Base-by-base conservation (phyloP, 73 alveolate species). In the Halteria grandinella region DNA sequence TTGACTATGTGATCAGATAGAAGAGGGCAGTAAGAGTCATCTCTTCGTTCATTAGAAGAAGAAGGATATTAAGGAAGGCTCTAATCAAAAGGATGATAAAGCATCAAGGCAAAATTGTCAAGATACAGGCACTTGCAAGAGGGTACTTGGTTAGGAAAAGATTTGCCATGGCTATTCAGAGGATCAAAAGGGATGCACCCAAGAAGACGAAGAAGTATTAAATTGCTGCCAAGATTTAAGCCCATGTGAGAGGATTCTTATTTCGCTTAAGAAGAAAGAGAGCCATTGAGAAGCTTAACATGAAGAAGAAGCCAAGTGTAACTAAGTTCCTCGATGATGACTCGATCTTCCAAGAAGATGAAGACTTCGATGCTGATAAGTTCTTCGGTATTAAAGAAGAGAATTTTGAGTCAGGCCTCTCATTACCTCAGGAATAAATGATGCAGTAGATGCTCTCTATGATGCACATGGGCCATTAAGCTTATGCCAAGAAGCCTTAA, bases 291-390 rank as follows among this genome's bases (percentile, higher is more conserved):
- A 80, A 41, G 15, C 31, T 80, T 27, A 52, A 80, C 12, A 33
- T n/a, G n/a, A n/a, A n/a, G n/a, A n/a, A n/a, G n/a, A n/a, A n/a
- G n/a, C n/a, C n/a, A n/a, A n/a, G n/a, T n/a, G n/a, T n/a, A n/a
- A n/a, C n/a, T n/a, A n/a, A n/a, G n/a, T n/a, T n/a, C n/a, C n/a
- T n/a, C n/a, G n/a, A n/a, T n/a, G n/a, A n/a, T n/a, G n/a, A n/a
- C n/a, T n/a, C n/a, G 0, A 41, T 40, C 28, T 82, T 64, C 2
- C 55, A 43, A 36, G 90, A 80, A 14, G 66, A 63, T 54, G 90
- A 80, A n/a, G 79, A 49, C 15, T 49, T 69, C 69, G 90, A 80
- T 41, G 75, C 79, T 1, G 81, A 69, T 28, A 75, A 80, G n/a
- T 80, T 69, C 85, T 80, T 80, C 41, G 60, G 77, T 21, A 70